Evolutionary conservation across 441 rosid genomes (phyloP).

Genomic region (Corymbia citriodora): DNA sequence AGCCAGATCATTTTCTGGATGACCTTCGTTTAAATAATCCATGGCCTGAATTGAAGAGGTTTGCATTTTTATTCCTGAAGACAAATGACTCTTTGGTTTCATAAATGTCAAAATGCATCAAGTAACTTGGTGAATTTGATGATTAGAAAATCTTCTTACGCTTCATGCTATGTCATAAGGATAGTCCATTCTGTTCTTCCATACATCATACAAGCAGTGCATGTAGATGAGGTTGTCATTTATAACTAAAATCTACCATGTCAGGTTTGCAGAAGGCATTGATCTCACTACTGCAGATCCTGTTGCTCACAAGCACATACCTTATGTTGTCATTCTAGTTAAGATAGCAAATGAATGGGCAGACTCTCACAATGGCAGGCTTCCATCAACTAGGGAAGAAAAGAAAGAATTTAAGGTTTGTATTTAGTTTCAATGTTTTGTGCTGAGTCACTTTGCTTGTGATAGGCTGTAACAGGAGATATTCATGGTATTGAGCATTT

Average conservation of each 20-base stretch:
- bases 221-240: neutral
- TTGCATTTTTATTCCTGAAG: neutral
- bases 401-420: conserved; percentile 81
- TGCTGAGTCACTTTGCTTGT: neutral
- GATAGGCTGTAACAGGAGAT: conserved; percentile 14
- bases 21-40: conserved; percentile 93
- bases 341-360: conserved; percentile 84
- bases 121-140: neutral
- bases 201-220: neutral
- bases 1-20: conserved; percentile 94
- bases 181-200: neutral
- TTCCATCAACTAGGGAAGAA: conserved; percentile 86
- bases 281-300: conserved; percentile 65
- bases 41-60: conserved; percentile 91
- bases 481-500: conserved; percentile 12
- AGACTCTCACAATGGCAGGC: conserved; percentile 50
- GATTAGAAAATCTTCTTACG: neutral
- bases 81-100: neutral
- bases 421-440: neutral
- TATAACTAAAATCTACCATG: neutral
- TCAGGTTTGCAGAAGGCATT: conserved; percentile 73
- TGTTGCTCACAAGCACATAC: conserved; percentile 84
- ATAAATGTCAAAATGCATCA: neutral
- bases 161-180: neutral
- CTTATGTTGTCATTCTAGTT: conserved; percentile 77